Conservation (phyloP, 306 rosid species). For the Mucuna pruriens region DNA sequence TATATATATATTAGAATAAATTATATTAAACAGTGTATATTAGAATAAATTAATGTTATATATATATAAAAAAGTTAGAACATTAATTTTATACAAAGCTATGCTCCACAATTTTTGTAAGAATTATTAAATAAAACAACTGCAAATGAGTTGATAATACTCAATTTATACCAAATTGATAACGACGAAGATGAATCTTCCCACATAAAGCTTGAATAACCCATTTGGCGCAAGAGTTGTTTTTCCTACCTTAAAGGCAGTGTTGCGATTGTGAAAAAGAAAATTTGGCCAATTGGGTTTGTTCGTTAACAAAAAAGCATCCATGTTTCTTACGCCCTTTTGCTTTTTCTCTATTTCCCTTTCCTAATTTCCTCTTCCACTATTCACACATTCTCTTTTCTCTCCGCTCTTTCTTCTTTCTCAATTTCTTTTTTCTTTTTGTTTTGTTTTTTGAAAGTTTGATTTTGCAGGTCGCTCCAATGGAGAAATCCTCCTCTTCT, state of each 20-base stretch:
- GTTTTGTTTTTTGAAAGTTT: slow-evolving; percentile 6
- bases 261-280: not conserved
- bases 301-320: not conserved
- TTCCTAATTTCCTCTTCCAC: slow-evolving; percentile 1
- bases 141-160: too few relatives aligned
- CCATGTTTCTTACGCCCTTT: not conserved
- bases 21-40: too few relatives aligned
- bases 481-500: slow-evolving; percentile 85
- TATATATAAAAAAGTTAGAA: too few relatives aligned
- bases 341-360: not conserved
- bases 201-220: not conserved
- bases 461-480: slow-evolving; percentile 61
- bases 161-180: not conserved
- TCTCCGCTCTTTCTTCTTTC: slow-evolving; percentile 4
- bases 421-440: not conserved
- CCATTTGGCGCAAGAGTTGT: not conserved
- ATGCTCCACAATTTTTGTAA: too few relatives aligned
- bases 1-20: too few relatives aligned
- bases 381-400: not conserved
- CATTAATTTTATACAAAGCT: too few relatives aligned
- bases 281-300: not conserved
- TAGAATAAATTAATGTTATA: too few relatives aligned
- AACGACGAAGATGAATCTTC: not conserved
- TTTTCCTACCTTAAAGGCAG: not conserved
- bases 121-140: too few relatives aligned